Conservation (phyloP, 2,329 filamentous ascomycete genomes). For the Trichoderma atrobrunneum region DNA sequence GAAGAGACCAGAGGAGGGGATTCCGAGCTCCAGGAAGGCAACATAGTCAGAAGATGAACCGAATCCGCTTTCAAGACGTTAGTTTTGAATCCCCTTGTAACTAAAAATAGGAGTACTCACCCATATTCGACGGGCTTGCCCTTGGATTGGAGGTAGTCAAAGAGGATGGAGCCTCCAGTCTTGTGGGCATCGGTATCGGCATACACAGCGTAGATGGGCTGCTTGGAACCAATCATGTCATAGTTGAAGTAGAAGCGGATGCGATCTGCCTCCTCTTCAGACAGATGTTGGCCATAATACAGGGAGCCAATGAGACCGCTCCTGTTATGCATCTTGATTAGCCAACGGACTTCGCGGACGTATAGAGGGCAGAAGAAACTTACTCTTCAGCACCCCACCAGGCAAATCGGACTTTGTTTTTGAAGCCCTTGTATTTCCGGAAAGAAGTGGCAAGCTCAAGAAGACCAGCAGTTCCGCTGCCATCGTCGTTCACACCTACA, state of each 20-base stretch:
- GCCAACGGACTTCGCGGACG: neutral
- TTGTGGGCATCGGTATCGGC: slow-evolving; percentile 39
- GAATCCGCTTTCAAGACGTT: slow-evolving; percentile 27
- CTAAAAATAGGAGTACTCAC: slow-evolving; percentile 18
- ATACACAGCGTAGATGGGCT: slow-evolving; percentile 41
- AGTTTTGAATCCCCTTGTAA: neutral
- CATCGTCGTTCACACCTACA: slow-evolving; percentile 37
- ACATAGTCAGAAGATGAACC: slow-evolving; percentile 38
- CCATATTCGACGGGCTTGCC: slow-evolving; percentile 30
- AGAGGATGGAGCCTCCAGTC: slow-evolving; percentile 32
- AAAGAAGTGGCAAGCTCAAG: slow-evolving; percentile 37
- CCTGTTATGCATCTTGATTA: slow-evolving; percentile 22
- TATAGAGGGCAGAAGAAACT: slow-evolving; percentile 20
- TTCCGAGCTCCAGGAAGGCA: slow-evolving; percentile 36
- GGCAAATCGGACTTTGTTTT: slow-evolving; percentile 41
- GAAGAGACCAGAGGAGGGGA: slow-evolving; percentile 39
- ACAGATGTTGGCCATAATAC: slow-evolving; percentile 39
- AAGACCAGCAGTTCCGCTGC: slow-evolving; percentile 36
- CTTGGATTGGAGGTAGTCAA: slow-evolving; percentile 30
- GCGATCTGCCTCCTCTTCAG: slow-evolving; percentile 44
- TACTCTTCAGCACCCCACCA: slow-evolving; percentile 42
- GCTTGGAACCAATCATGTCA: slow-evolving; percentile 61
- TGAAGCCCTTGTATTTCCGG: slow-evolving; percentile 35
- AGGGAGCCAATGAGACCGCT: slow-evolving; percentile 44
- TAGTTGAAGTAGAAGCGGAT: slow-evolving; percentile 68